Evolutionary conservation across 2,329 filamentous ascomycete genomes (phyloP).

Genomic region (Fusarium sp.): DNA sequence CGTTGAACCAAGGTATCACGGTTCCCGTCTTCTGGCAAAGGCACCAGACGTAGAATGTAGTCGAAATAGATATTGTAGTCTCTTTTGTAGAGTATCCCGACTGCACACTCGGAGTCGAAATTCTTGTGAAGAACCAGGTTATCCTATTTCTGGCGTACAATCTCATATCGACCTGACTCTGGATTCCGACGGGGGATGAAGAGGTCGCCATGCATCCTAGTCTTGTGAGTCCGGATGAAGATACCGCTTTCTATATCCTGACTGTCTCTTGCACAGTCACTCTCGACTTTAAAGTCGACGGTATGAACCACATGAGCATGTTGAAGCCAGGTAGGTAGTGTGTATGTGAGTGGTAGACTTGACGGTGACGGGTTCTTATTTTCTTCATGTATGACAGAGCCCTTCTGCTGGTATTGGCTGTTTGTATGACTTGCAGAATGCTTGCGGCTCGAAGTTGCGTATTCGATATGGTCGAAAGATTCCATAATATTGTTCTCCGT

Average conservation of each 20-base stretch:
- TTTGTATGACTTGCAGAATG: background rate
- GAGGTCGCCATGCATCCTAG: constrained; percentile 18
- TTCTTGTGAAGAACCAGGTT: constrained; percentile 11
- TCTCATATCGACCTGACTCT: constrained; percentile 10
- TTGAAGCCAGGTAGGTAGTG: constrained; percentile 27
- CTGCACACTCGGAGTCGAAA: constrained; percentile 21
- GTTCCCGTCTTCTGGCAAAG: background rate
- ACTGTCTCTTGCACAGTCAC: background rate
- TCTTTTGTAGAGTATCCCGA: constrained; percentile 36
- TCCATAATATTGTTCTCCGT: background rate
- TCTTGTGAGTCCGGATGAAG: constrained; percentile 25
- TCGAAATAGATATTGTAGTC: constrained; percentile 28
- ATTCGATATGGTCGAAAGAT: background rate
- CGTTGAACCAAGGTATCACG: background rate
- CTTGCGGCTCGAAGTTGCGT: background rate
- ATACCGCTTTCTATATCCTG: constrained; percentile 26
- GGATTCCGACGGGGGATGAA: constrained; percentile 14
- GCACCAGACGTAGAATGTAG: constrained; percentile 1
- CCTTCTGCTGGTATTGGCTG: background rate
- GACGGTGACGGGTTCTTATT: background rate
- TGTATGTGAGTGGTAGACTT: background rate
- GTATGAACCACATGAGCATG: constrained; percentile 23
- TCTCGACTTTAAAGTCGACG: constrained; percentile 27
- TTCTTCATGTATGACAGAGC: background rate
- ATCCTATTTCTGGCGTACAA: constrained; percentile 1